These are phyloP conservation scores for Hygrocybe coccinea DNA, from an alignment of 768 basidiomycete species.

Conservation along the genomic window DNA sequence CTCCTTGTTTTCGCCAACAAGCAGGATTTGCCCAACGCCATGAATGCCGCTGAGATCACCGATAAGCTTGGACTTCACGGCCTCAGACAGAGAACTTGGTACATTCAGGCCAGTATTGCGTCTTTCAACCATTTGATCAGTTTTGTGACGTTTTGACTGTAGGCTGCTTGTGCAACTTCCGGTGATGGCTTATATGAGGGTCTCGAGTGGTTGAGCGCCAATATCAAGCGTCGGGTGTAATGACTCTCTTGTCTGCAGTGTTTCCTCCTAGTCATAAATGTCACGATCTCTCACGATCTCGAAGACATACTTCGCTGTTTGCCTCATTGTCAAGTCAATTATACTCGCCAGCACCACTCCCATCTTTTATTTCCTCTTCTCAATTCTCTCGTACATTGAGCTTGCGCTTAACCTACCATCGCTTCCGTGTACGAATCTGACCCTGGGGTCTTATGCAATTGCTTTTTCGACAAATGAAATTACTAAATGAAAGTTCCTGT, in stretches of 20 bases:
- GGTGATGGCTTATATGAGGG: constrained; percentile 99
- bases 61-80: constrained; percentile 99
- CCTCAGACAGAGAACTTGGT: constrained; percentile 96
- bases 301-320: constrained; percentile 46
- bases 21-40: constrained; percentile 99
- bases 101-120: constrained; percentile 70
- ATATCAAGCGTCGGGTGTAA: constrained; percentile 83
- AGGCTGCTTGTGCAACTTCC: constrained; percentile 98
- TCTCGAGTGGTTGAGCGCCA: constrained; percentile 91
- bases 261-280: constrained; percentile 48
- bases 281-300: constrained; percentile 58
- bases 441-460: constrained; percentile 26
- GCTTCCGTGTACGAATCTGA: constrained; percentile 28
- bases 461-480: constrained; percentile 9
- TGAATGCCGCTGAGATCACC: constrained; percentile 99
- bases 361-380: constrained; percentile 25
- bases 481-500: neutral
- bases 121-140: neutral
- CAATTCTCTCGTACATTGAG: constrained; percentile 12
- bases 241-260: constrained; percentile 39
- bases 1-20: constrained; percentile 99
- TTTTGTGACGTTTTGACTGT: neutral
- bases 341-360: constrained; percentile 26
- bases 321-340: constrained; percentile 36
- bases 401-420: constrained; percentile 1